phyloP scores from a whole-genome alignment of 306 rosid species.

The Cucurbita maxima region DNA sequence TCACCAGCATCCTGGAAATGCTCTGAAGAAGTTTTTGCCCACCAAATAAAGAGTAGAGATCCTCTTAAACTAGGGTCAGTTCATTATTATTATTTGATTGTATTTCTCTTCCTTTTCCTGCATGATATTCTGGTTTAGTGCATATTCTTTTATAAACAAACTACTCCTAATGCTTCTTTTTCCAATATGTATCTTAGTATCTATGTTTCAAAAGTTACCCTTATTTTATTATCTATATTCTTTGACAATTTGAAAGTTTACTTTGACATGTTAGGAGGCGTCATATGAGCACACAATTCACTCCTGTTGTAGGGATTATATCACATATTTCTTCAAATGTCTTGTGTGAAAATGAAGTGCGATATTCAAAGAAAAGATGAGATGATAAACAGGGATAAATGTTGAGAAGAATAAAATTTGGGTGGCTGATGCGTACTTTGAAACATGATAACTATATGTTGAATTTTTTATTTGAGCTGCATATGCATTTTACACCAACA shows the following conservation, averaged over 20 bases:
- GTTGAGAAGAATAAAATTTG: not conserved
- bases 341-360: not conserved
- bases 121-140: not conserved
- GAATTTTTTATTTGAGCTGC: not conserved
- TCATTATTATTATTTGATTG: not conserved
- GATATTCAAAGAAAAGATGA: not conserved
- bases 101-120: not conserved
- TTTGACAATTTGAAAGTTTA: not conserved
- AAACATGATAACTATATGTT: not conserved
- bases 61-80: constrained; percentile 84
- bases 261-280: not conserved
- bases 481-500: not conserved
- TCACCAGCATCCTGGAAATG: constrained; percentile 97
- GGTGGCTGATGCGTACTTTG: not conserved
- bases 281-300: not conserved
- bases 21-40: constrained; percentile 78
- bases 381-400: not conserved
- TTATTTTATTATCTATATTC: not conserved
- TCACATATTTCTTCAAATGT: not conserved
- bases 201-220: not conserved
- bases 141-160: not conserved
- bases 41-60: constrained; percentile 71
- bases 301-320: not conserved
- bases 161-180: not conserved
- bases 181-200: not conserved